A percentile compares a stretch with the other conserved stretches of the same genome.
Conservation (phyloP, 805 yeast species). For the Yueomyces sp. region DNA sequence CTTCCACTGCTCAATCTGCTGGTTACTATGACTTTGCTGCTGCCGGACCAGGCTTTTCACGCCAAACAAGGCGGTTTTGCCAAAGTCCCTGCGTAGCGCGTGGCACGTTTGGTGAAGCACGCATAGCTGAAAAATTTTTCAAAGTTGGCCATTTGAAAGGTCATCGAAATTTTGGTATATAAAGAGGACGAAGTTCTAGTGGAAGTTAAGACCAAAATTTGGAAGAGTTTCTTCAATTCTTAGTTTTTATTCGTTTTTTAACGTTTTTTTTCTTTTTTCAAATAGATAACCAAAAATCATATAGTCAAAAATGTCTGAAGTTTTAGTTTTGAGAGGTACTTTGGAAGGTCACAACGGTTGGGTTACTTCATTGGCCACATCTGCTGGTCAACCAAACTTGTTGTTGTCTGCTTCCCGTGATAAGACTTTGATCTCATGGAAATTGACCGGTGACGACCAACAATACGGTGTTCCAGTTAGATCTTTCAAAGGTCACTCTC, state of each 20-base stretch:
- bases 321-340: slow-evolving; percentile 99
- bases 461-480: slow-evolving; percentile 97
- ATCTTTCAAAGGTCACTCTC: slow-evolving; percentile 97
- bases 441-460: slow-evolving; percentile 89
- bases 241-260: background rate
- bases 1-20: no score
- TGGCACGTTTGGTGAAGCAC: background rate
- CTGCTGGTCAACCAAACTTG: slow-evolving; percentile 95
- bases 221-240: background rate
- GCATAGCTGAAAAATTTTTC: background rate
- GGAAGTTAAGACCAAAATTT: no score
- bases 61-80: background rate
- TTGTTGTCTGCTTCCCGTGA: slow-evolving; percentile 98
- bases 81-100: background rate
- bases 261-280: background rate
- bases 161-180: background rate
- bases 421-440: slow-evolving; percentile 97
- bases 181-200: background rate
- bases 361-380: slow-evolving; percentile 98
- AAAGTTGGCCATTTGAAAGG: background rate
- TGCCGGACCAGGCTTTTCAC: background rate
- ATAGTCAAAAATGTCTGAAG: slow-evolving; percentile 35
- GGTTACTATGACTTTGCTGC: background rate
- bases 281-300: background rate
- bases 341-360: slow-evolving; percentile 94